phyloP scores from a whole-genome alignment of 768 basidiomycete genomes.

The Russula ochroleuca region DNA sequence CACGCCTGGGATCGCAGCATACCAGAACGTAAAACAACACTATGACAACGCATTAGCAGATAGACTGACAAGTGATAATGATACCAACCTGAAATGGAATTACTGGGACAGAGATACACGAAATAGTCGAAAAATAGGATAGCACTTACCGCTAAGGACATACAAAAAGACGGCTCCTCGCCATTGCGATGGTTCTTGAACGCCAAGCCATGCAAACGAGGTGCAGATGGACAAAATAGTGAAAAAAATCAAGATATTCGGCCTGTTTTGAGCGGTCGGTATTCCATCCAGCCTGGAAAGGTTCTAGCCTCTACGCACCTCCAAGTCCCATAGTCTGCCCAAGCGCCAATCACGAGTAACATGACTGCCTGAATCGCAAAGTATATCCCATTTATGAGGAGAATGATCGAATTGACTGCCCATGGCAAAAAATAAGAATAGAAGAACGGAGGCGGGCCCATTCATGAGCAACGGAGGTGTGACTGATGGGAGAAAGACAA shows the following conservation, averaged over 20 bases:
- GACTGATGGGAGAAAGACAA: constrained; percentile 28
- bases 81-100: constrained; percentile 61
- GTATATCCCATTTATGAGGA: constrained; percentile 74
- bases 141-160: constrained; percentile 53
- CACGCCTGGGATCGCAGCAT: constrained; percentile 75
- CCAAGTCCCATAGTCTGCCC: constrained; percentile 82
- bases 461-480: neutral
- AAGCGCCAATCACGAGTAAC: constrained; percentile 63
- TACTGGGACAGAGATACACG: constrained; percentile 39
- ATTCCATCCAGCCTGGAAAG: neutral
- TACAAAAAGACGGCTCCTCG: constrained; percentile 56
- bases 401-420: constrained; percentile 72
- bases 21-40: constrained; percentile 77
- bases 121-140: neutral
- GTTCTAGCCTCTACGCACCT: constrained; percentile 39
- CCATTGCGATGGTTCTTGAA: constrained; percentile 62
- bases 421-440: neutral
- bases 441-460: neutral
- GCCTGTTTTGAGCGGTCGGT: constrained; percentile 37
- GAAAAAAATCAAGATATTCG: constrained; percentile 74
- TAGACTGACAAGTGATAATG: neutral
- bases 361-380: constrained; percentile 71
- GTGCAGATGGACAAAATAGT: constrained; percentile 63
- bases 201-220: constrained; percentile 76
- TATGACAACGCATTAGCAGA: constrained; percentile 29